Conservation (phyloP, 2,329 filamentous ascomycete genomes). For the Cladosporium colombiae region DNA sequence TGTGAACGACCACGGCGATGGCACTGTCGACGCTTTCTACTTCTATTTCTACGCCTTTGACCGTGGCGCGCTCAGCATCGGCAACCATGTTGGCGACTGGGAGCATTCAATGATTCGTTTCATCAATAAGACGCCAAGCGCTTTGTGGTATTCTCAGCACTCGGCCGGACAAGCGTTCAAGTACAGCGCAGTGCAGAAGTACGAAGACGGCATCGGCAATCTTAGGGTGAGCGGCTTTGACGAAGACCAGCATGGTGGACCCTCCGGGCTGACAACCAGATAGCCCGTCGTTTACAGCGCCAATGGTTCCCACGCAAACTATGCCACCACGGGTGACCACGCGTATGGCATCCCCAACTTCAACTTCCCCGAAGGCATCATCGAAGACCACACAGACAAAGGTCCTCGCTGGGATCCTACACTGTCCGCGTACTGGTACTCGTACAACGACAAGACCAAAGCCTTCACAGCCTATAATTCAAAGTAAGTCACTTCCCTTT, state of each 20-base stretch:
- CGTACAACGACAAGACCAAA: slow-evolving; percentile 45
- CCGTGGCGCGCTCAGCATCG: slow-evolving; percentile 49
- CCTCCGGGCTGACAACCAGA: background rate
- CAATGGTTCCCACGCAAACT: slow-evolving; percentile 65
- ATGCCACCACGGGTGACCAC: slow-evolving; percentile 60
- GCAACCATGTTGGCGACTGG: slow-evolving; percentile 62
- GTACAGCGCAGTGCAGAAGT: slow-evolving; percentile 57
- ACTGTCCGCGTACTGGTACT: slow-evolving; percentile 57
- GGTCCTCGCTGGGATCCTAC: slow-evolving; percentile 63
- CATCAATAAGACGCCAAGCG: slow-evolving; percentile 53
- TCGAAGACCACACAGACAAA: slow-evolving; percentile 57
- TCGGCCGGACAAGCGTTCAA: slow-evolving; percentile 63
- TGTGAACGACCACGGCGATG: slow-evolving; percentile 57
- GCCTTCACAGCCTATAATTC: slow-evolving; percentile 51
- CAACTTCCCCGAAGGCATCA: slow-evolving; percentile 55
- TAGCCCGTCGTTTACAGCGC: slow-evolving; percentile 59
- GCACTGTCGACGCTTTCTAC: slow-evolving; percentile 61
- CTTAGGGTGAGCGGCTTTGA: background rate
- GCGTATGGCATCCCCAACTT: slow-evolving; percentile 65
- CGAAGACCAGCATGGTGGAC: no score
- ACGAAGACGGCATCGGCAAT: slow-evolving; percentile 37
- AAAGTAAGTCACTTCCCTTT: background rate
- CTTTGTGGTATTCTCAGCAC: slow-evolving; percentile 66
- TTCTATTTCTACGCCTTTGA: slow-evolving; percentile 64
- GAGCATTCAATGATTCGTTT: slow-evolving; percentile 70